phyloP scores from a whole-genome alignment of 2,329 filamentous ascomycete genomes.

The Capronia americana region DNA sequence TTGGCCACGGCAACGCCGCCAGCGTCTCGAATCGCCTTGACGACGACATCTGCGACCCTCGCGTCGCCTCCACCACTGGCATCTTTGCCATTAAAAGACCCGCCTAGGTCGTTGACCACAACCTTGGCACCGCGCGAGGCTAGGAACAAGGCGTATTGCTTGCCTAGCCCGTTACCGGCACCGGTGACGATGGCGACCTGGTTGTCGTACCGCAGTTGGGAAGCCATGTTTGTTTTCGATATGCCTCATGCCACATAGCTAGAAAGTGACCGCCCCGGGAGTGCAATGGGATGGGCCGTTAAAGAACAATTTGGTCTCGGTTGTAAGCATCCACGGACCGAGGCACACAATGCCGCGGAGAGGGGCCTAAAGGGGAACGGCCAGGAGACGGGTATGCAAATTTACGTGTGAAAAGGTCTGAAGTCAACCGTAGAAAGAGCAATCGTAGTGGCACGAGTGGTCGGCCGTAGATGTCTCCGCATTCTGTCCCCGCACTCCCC shows the following conservation, averaged over 20 bases:
- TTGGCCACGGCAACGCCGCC: constrained; percentile 97
- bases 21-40: constrained; percentile 67
- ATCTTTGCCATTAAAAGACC: constrained; percentile 89
- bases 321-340: neutral
- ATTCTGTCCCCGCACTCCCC: neutral
- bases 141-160: constrained; percentile 85
- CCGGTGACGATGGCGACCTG: constrained; percentile 88
- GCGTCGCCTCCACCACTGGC: constrained; percentile 72
- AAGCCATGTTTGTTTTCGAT: constrained; percentile 55
- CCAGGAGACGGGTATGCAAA: too few species aligned
- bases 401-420: too few species aligned
- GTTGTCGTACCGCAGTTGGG: constrained; percentile 79
- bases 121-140: constrained; percentile 88
- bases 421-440: too few species aligned
- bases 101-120: constrained; percentile 95
- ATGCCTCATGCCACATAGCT: neutral
- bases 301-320: neutral
- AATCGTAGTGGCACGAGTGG: neutral
- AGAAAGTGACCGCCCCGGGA: neutral
- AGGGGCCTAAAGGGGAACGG: neutral
- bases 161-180: constrained; percentile 80
- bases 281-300: constrained; percentile 1
- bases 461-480: neutral
- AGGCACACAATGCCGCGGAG: neutral
- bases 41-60: constrained; percentile 66